Conservation (phyloP, 2,329 filamentous ascomycete genomes). For the Sporothrix globosa region DNA sequence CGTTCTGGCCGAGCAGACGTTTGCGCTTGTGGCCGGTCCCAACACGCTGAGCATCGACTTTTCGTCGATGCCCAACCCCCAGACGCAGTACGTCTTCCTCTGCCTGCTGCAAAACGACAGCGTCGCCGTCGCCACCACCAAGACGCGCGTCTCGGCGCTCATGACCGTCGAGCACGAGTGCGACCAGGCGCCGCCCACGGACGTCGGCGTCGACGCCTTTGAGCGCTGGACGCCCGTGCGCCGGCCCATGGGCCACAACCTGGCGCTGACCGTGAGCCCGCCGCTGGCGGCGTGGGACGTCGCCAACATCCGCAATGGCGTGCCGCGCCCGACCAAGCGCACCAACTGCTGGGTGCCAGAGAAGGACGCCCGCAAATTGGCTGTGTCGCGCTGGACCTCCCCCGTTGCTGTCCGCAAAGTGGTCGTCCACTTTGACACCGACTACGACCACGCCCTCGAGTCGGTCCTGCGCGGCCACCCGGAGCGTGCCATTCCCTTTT, state of each 20-base stretch:
- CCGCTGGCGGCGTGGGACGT: constrained; percentile 35
- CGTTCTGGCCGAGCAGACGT: constrained; percentile 34
- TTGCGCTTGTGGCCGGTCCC: constrained; percentile 34
- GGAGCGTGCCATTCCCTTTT: constrained; percentile 38
- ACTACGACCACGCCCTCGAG: constrained; percentile 39
- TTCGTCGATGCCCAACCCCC: constrained; percentile 34
- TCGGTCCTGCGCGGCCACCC: constrained; percentile 39
- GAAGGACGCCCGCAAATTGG: constrained; percentile 22
- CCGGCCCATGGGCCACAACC: constrained; percentile 39
- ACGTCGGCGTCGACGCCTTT: constrained; percentile 39
- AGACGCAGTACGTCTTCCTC: constrained; percentile 39
- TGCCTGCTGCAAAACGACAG: constrained; percentile 39
- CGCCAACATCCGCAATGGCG: constrained; percentile 36
- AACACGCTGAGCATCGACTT: constrained; percentile 36
- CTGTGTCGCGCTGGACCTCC: constrained; percentile 34
- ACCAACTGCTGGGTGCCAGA: constrained; percentile 39
- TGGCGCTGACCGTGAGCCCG: constrained; percentile 36
- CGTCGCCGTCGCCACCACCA: constrained; percentile 37
- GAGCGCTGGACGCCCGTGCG: constrained; percentile 40
- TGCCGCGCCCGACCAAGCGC: constrained; percentile 38
- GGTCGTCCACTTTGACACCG: constrained; percentile 39
- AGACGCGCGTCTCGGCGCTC: constrained; percentile 36
- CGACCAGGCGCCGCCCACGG: constrained; percentile 36
- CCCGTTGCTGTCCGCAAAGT: constrained; percentile 33
- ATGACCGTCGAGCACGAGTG: constrained; percentile 40